Percentiles rank a stretch among this genome's conserved stretches.
Evolutionary conservation across 2,329 filamentous ascomycete genomes (phyloP).

Genomic region (Colletotrichum theobromicola): DNA sequence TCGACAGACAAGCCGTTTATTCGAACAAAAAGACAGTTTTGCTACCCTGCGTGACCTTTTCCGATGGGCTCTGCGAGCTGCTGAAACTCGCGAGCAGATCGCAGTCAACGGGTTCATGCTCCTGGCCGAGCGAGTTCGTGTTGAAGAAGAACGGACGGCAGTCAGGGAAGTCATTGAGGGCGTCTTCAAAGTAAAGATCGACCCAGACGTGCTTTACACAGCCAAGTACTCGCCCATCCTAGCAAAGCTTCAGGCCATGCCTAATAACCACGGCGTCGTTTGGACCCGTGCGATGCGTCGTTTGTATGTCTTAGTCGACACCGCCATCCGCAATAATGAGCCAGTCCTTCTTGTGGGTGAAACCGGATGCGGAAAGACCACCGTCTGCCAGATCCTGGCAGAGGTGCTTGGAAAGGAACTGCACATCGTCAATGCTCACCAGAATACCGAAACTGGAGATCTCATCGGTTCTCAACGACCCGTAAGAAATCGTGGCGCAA

Average conservation of each 20-base stretch:
- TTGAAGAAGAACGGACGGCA: slow-evolving; percentile 81
- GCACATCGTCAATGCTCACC: slow-evolving; percentile 94
- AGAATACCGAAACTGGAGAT: slow-evolving; percentile 97
- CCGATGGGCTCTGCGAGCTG: slow-evolving; percentile 86
- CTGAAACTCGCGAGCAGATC: slow-evolving; percentile 86
- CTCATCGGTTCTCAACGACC: slow-evolving; percentile 95
- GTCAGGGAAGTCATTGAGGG: slow-evolving; percentile 90
- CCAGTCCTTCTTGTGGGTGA: slow-evolving; percentile 94
- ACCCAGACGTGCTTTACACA: slow-evolving; percentile 76
- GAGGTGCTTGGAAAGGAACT: slow-evolving; percentile 78
- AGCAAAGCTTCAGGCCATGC: slow-evolving; percentile 47
- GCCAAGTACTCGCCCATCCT: slow-evolving; percentile 61
- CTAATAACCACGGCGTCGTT: slow-evolving; percentile 72
- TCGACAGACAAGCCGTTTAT: slow-evolving; percentile 87
- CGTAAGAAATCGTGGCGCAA: slow-evolving; percentile 80
- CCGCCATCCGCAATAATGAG: slow-evolving; percentile 88
- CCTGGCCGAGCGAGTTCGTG: slow-evolving; percentile 91
- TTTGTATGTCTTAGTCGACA: slow-evolving; percentile 86
- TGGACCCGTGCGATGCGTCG: slow-evolving; percentile 97
- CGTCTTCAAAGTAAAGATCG: slow-evolving; percentile 85
- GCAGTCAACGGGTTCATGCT: slow-evolving; percentile 96
- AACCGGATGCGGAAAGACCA: slow-evolving; percentile 97
- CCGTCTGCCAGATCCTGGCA: slow-evolving; percentile 90
- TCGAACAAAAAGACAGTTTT: slow-evolving; percentile 97
- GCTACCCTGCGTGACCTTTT: slow-evolving; percentile 96